phyloP scores from a whole-genome alignment of 345 rosid species.

The Eucalyptus tenuipes region DNA sequence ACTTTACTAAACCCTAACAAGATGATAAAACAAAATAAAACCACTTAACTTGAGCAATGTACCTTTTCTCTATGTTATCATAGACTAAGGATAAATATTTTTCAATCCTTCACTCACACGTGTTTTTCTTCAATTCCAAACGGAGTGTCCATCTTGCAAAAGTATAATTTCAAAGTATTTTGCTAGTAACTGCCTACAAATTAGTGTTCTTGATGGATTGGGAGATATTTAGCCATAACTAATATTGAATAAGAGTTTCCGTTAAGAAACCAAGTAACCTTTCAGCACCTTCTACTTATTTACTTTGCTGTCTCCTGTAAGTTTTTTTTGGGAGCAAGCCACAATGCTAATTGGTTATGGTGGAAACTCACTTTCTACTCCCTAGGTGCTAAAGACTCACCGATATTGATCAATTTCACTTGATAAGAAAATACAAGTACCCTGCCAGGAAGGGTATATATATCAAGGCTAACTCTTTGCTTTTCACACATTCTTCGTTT shows the following conservation, averaged over 20 bases:
- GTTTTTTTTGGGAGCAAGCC: background rate
- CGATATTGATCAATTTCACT: background rate
- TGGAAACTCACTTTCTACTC: background rate
- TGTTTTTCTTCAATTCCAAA: background rate
- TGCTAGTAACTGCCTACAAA: background rate
- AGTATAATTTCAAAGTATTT: background rate
- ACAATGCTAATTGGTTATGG: background rate
- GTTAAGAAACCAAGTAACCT: background rate
- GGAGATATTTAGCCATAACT: background rate
- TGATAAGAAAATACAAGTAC: background rate
- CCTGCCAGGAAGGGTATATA: background rate
- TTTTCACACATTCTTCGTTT: background rate
- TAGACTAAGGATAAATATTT: background rate
- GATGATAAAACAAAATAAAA: background rate
- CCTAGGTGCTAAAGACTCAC: background rate
- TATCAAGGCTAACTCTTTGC: background rate
- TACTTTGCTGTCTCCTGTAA: background rate
- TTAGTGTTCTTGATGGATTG: background rate
- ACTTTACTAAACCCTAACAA: background rate
- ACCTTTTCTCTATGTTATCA: background rate
- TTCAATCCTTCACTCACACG: background rate
- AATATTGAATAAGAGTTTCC: background rate
- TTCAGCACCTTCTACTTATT: background rate
- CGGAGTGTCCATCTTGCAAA: background rate
- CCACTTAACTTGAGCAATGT: background rate